phyloP scores from a whole-genome alignment of 345 rosid genomes.

The Firmiana major region DNA sequence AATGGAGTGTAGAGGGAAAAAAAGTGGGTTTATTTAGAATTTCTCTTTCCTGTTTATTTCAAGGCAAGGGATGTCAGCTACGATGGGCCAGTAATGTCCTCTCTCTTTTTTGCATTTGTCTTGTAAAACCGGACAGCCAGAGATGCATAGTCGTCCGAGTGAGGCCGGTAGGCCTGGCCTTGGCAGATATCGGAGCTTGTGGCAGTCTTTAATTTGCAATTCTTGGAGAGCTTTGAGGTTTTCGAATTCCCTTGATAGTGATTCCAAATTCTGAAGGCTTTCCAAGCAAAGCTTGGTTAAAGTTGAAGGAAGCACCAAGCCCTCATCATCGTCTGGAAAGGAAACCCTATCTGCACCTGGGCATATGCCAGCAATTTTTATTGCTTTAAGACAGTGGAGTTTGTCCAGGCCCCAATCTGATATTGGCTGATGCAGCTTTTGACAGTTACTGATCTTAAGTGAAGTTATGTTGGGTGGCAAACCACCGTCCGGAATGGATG shows the following conservation, averaged over 20 bases:
- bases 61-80: constrained; percentile 20
- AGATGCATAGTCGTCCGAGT: constrained; percentile 15
- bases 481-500: constrained; percentile 22
- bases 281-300: constrained; percentile 20
- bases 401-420: constrained; percentile 7
- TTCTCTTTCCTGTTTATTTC: not conserved
- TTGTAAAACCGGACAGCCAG: constrained; percentile 20
- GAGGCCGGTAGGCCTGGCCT: constrained; percentile 21
- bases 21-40: too few species aligned
- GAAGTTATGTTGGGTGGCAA: constrained; percentile 26
- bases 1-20: too few species aligned
- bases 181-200: constrained; percentile 18
- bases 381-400: not conserved
- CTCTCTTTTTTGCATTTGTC: constrained; percentile 8
- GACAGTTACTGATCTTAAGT: constrained; percentile 10
- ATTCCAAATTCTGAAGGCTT: constrained; percentile 12
- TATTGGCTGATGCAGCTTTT: constrained; percentile 18
- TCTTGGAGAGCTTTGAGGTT: constrained; percentile 18
- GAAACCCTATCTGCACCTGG: constrained; percentile 8
- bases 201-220: constrained; percentile 18
- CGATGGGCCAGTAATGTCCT: constrained; percentile 26
- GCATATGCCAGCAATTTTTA: not conserved
- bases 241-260: constrained; percentile 17
- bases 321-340: constrained; percentile 9
- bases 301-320: constrained; percentile 22